These are phyloP conservation scores for Jamesozyma gamospora DNA, from an alignment of 805 yeast genomes.

Conservation along the genomic window DNA sequence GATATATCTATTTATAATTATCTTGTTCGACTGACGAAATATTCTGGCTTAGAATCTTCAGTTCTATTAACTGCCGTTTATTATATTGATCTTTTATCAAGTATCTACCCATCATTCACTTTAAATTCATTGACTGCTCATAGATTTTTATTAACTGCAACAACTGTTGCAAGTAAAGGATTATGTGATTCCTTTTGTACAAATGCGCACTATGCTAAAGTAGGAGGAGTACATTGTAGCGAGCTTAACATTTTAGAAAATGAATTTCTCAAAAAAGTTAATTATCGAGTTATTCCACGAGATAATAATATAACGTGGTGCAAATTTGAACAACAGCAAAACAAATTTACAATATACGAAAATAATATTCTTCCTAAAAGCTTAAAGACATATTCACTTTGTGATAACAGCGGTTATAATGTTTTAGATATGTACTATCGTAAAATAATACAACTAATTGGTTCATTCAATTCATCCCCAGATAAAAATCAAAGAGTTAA, in stretches of 20 bases:
- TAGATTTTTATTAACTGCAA: constrained; percentile 79
- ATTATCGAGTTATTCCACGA: constrained; percentile 65
- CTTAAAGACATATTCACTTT: constrained; percentile 6
- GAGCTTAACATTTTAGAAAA: constrained; percentile 82
- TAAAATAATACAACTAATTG: constrained; percentile 42
- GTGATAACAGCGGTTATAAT: constrained; percentile 27
- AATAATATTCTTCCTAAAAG: background rate
- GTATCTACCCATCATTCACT: constrained; percentile 69
- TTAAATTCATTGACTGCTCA: constrained; percentile 89
- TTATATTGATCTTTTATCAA: constrained; percentile 76
- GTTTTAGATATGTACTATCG: constrained; percentile 40
- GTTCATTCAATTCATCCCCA: constrained; percentile 26
- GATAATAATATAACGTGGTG: constrained; percentile 33
- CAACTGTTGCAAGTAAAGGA: constrained; percentile 83
- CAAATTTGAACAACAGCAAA: constrained; percentile 23
- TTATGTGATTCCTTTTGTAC: constrained; percentile 91
- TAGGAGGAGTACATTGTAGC: constrained; percentile 80
- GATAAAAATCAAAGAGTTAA: constrained; percentile 20
- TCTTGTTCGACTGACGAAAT: constrained; percentile 64
- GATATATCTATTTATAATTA: constrained; percentile 73
- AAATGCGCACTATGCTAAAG: constrained; percentile 87
- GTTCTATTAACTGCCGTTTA: constrained; percentile 76
- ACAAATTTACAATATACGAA: constrained; percentile 8
- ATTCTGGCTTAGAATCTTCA: constrained; percentile 77
- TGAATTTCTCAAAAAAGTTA: constrained; percentile 73